Evolutionary conservation across 306 rosid genomes (phyloP).

Genomic region (Sindora glabra): DNA sequence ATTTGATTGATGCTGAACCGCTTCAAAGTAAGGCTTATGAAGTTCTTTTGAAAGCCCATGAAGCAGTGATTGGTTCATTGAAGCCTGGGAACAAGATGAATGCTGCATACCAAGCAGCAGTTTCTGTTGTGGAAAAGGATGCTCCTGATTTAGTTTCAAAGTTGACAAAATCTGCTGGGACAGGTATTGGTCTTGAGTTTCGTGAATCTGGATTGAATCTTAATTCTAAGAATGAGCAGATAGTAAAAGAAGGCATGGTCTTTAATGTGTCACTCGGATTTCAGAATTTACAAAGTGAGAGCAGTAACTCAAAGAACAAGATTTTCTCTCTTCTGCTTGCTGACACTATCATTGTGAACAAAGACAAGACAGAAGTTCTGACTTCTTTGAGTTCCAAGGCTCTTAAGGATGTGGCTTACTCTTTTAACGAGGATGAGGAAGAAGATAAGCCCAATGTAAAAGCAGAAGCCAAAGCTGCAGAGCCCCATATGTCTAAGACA

Average conservation of each 20-base stretch:
- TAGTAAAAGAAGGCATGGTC: slow-evolving; percentile 75
- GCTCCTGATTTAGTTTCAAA: slow-evolving; percentile 65
- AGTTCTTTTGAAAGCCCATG: slow-evolving; percentile 85
- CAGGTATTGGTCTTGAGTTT: slow-evolving; percentile 91
- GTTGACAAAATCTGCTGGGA: slow-evolving; percentile 85
- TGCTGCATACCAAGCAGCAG: slow-evolving; percentile 69
- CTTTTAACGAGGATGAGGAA: slow-evolving; percentile 82
- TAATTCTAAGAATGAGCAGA: slow-evolving; percentile 70
- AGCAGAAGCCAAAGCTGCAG: slow-evolving; percentile 29
- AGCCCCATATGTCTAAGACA: slow-evolving; percentile 61
- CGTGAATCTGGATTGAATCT: slow-evolving; percentile 89
- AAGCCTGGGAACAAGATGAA: slow-evolving; percentile 61
- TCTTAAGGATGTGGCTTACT: slow-evolving; percentile 74
- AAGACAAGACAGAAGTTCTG: slow-evolving; percentile 63
- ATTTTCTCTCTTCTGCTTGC: slow-evolving; percentile 79
- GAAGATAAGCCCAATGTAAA: slow-evolving; percentile 49
- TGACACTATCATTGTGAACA: slow-evolving; percentile 60
- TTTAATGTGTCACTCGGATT: slow-evolving; percentile 86
- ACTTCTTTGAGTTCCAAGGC: slow-evolving; percentile 68
- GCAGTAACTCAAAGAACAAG: slow-evolving; percentile 42
- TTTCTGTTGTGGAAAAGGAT: slow-evolving; percentile 72
- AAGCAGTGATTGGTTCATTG: slow-evolving; percentile 59
- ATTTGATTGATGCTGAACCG: slow-evolving; percentile 78
- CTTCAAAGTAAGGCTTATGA: slow-evolving; percentile 81
- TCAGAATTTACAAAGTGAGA: slow-evolving; percentile 59